Evolutionary conservation across 2,329 filamentous ascomycete genomes (phyloP).

Genomic region (Neonectria ditissima): DNA sequence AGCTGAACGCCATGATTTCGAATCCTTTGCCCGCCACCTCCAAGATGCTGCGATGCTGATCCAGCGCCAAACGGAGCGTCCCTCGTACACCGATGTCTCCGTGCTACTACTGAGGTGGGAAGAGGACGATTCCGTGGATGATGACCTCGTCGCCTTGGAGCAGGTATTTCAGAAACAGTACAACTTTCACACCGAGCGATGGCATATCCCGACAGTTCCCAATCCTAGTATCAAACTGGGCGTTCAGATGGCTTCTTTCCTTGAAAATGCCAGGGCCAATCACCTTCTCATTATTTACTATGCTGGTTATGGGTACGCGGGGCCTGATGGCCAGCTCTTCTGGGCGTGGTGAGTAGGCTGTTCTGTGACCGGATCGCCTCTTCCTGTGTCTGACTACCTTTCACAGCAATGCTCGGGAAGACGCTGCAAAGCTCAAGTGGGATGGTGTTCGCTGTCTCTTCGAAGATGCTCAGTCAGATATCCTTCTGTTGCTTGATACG

Average conservation of each 20-base stretch:
- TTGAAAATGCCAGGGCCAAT: slow-evolving; percentile 68
- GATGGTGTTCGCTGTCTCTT: slow-evolving; percentile 71
- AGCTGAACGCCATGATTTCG: slow-evolving; percentile 70
- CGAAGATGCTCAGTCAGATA: slow-evolving; percentile 72
- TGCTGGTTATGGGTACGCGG: slow-evolving; percentile 69
- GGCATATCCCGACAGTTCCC: slow-evolving; percentile 69
- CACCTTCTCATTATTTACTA: slow-evolving; percentile 75
- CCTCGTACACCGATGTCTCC: slow-evolving; percentile 68
- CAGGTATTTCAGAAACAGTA: slow-evolving; percentile 70
- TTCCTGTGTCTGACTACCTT: slow-evolving; percentile 51
- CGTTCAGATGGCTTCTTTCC: slow-evolving; percentile 69
- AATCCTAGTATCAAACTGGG: slow-evolving; percentile 72
- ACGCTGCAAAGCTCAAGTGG: slow-evolving; percentile 73
- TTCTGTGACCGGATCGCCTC: slow-evolving; percentile 32
- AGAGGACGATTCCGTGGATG: slow-evolving; percentile 65
- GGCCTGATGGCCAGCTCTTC: slow-evolving; percentile 71
- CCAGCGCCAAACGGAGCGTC: slow-evolving; percentile 70
- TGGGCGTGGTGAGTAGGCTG: slow-evolving; percentile 71
- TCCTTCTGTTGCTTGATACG: slow-evolving; percentile 72
- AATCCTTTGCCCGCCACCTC: slow-evolving; percentile 74
- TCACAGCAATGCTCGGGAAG: slow-evolving; percentile 66
- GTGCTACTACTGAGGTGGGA: slow-evolving; percentile 73
- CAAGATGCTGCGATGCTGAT: slow-evolving; percentile 77
- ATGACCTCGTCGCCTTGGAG: slow-evolving; percentile 67
- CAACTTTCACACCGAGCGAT: slow-evolving; percentile 70